Evolutionary conservation across 1,284 basidiomycete genomes (phyloP), one percentile per base, ranked within the genome.

Genomic region (Clitocybe nebularis): DNA sequence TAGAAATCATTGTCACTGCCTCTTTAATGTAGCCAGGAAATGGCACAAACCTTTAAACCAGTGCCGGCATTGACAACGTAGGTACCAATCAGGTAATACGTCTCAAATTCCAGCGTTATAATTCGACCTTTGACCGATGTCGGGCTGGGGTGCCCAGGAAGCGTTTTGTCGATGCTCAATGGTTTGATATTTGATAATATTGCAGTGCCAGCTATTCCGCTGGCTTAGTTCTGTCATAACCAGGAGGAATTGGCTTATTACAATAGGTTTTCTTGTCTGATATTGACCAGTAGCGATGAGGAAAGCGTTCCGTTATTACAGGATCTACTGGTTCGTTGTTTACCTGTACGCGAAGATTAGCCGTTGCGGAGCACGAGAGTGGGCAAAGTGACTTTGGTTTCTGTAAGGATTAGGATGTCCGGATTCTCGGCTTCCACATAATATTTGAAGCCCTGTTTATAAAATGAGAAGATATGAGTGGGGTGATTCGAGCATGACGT

Each of bases 41-140:
- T 3, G 29, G 17, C 44, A 35, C 53, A 19, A 44, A 85, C 89
- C 77, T 93, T 91, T 34, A 94, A 68, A 2, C 75, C 72, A 44
- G 78, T 67, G 5, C 92, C 92, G 0, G 92, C 89, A 54, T 94
- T 94, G n/a, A 87, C 82, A 17, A 89, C 87, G 50, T 94, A 94
- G 1, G 90, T 93, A 7, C 82, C 88, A 29, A 93, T 68, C 5
- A 94, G 50, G 50, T 81, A 92, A 42, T 67, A 77, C 30, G 70
- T 75, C 35, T 79, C 75, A 51, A 89, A 93, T 58, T 93, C 91
- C 19, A 92, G 66, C 1, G 86, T 91, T 25, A 92, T 63, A 41
- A 89, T 81, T n/a, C 85, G 75, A 8, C 88, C 87, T 57, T 88
- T 89, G 38, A 83, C 72, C 5, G 64, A 63, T 6, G 57, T 61